Evolutionary conservation across 495 filamentous ascomycete genomes (phyloP).

Genomic region (Rhizodiscina lignyota): DNA sequence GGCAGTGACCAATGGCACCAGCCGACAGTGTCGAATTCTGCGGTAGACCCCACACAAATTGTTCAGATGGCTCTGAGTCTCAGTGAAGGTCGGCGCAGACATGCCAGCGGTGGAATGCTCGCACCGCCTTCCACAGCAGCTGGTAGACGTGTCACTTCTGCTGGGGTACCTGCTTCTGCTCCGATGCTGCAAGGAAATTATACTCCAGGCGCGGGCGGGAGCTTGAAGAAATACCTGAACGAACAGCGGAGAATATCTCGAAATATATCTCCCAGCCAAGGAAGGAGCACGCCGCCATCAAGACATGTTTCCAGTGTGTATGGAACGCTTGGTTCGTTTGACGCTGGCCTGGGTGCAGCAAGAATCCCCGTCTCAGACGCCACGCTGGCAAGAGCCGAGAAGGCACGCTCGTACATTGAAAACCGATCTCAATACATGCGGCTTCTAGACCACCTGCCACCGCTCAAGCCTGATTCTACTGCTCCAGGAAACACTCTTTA

Average conservation of each 20-base stretch:
- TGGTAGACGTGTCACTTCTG: slow-evolving; percentile 34
- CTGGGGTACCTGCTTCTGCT: slow-evolving; percentile 21
- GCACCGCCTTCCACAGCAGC: slow-evolving; percentile 19
- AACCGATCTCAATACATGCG: slow-evolving; percentile 66
- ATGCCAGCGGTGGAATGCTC: slow-evolving; percentile 20
- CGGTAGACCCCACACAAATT: slow-evolving; percentile 61
- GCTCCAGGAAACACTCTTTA: slow-evolving; percentile 17
- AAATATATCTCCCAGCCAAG: slow-evolving; percentile 38
- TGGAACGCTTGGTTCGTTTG: slow-evolving; percentile 2
- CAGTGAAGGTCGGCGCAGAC: slow-evolving; percentile 61
- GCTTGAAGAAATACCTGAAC: slow-evolving; percentile 46
- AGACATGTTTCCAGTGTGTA: slow-evolving; percentile 7
- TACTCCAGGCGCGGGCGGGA: slow-evolving; percentile 26
- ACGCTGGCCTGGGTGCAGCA: slow-evolving; percentile 2
- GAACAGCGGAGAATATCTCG: slow-evolving; percentile 43
- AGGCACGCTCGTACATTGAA: slow-evolving; percentile 62
- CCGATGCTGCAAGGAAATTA: slow-evolving; percentile 6
- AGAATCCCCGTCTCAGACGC: slow-evolving; percentile 53
- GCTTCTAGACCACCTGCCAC: slow-evolving; percentile 56
- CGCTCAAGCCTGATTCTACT: slow-evolving; percentile 35
- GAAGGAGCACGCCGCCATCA: slow-evolving; percentile 11
- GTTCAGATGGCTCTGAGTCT: slow-evolving; percentile 80
- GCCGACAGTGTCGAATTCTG: not conserved
- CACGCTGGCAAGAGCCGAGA: slow-evolving; percentile 62
- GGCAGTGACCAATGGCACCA: too few species aligned